These are phyloP conservation scores for Leptographium lundbergii DNA, from an alignment of 2,329 filamentous ascomycete species.

Conservation along the genomic window DNA sequence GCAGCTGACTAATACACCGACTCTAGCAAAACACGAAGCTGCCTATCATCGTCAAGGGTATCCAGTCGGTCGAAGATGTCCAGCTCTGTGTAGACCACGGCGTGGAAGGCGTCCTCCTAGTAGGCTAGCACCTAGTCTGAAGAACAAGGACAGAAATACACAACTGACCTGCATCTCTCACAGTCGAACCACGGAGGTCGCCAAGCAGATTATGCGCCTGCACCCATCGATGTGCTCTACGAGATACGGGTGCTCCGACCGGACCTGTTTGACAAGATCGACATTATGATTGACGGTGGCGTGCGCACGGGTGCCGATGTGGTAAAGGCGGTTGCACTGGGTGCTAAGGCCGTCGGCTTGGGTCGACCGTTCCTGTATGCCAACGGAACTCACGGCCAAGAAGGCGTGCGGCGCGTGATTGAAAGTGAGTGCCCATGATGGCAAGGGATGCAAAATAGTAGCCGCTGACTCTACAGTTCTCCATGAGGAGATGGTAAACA, in stretches of 20 bases:
- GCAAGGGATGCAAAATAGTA: neutral
- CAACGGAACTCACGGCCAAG: slow-evolving; percentile 6
- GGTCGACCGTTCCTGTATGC: slow-evolving; percentile 9
- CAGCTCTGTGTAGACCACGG: slow-evolving; percentile 37
- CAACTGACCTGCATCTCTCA: neutral
- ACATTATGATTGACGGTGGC: slow-evolving; percentile 43
- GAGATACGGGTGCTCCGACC: slow-evolving; percentile 7
- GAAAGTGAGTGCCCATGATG: neutral
- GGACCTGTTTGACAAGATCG: slow-evolving; percentile 35
- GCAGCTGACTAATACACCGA: neutral
- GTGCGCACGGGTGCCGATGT: slow-evolving; percentile 39
- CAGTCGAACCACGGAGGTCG: slow-evolving; percentile 36
- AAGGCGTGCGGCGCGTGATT: slow-evolving; percentile 6
- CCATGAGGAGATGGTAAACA: slow-evolving; percentile 6
- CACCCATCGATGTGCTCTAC: slow-evolving; percentile 38
- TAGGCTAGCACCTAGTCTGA: slow-evolving; percentile 13
- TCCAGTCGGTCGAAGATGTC: slow-evolving; percentile 43
- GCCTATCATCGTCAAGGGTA: slow-evolving; percentile 45
- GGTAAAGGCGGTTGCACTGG: slow-evolving; percentile 9
- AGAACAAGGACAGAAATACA: neutral
- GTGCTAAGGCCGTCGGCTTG: slow-evolving; percentile 10
- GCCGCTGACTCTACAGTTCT: neutral
- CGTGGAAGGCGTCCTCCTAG: slow-evolving; percentile 45
- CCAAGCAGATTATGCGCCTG: slow-evolving; percentile 24
- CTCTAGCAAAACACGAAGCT: slow-evolving; percentile 24